Base-by-base conservation (phyloP, 768 basidiomycete species). In the Russula emetica region DNA sequence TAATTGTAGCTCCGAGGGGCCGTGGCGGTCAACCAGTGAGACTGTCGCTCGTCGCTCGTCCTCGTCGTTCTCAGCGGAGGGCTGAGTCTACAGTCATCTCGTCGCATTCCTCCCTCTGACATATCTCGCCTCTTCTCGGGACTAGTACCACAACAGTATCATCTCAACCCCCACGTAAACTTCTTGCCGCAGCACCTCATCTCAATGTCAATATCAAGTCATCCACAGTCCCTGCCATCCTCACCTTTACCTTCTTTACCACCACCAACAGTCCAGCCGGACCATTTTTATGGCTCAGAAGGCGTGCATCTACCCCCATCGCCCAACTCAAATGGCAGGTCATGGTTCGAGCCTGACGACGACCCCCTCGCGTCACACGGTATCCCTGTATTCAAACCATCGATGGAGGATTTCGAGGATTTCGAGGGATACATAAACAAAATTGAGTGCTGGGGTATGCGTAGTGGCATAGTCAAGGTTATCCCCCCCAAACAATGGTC, bases 401-500 rank as follows among this genome's bases (percentile, higher is more conserved):
- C 89, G 2, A 88, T 95, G 85, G 87, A 88, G 56, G 93, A 98
- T 70, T 97, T 97, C 70, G 73, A 79, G 66, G 91, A 94, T 75
- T 98, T 98, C 74, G 96, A 99, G 71, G 86, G 72, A 13, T 98
- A 92, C 73, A 88, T 97, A 83, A 86, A 83, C 67, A 84, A 76
- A 64, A 82, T 98, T 51, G 93, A 95, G 72, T 82, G 85, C 64
- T 99, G 97, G 92, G 97, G 97, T 1, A 83, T 80, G 72, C 80
- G 80, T 62, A 94, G 92, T 67, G 97, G 97, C 26, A 96, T 98
- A 67, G 88, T 95, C 65, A 99, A 99, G 76, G 85, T 99, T 66
- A 89, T 99, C 64, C 96, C 96, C 34, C 96, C 96, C 5, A 84
- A 85, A 70, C 91, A 96, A 79, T 98, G 95, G 95, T 92, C 62